Conservation (phyloP, 2,329 filamentous ascomycete genomes). For the Penicillium thymicola region DNA sequence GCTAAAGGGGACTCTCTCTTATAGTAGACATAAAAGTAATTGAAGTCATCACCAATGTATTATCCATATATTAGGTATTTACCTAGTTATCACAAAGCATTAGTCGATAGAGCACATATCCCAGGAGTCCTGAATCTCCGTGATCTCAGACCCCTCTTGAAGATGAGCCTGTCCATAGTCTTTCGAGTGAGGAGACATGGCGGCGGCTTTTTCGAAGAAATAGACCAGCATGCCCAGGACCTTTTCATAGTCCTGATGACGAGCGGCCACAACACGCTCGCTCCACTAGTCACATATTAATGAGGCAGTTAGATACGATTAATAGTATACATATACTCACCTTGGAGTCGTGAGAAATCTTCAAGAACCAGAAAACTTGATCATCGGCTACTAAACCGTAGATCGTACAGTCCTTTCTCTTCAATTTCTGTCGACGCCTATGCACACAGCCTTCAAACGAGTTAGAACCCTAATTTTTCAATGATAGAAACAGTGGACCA, state of each 20-base stretch:
- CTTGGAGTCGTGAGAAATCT: background rate
- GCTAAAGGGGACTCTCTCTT: too few relatives aligned
- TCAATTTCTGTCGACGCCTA: background rate
- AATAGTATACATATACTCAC: background rate
- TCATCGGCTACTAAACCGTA: background rate
- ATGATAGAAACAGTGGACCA: background rate
- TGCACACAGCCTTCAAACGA: background rate
- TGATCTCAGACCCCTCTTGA: background rate
- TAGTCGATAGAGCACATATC: background rate
- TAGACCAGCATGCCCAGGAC: background rate
- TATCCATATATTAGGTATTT: background rate
- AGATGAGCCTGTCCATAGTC: too few relatives aligned
- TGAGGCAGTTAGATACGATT: background rate
- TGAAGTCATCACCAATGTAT: too few relatives aligned
- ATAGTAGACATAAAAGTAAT: too few relatives aligned
- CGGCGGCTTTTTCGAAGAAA: background rate
- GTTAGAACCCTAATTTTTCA: background rate
- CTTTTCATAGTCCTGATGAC: background rate
- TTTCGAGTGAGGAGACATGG: too few relatives aligned
- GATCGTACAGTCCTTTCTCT: background rate
- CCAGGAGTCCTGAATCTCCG: background rate
- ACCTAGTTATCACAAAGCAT: background rate
- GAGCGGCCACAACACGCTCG: background rate
- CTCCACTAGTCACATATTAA: background rate
- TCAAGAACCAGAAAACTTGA: background rate